These are phyloP conservation scores for Kodamaea plutei DNA, from an alignment of 1,139 yeast species.

Conservation along the genomic window DNA sequence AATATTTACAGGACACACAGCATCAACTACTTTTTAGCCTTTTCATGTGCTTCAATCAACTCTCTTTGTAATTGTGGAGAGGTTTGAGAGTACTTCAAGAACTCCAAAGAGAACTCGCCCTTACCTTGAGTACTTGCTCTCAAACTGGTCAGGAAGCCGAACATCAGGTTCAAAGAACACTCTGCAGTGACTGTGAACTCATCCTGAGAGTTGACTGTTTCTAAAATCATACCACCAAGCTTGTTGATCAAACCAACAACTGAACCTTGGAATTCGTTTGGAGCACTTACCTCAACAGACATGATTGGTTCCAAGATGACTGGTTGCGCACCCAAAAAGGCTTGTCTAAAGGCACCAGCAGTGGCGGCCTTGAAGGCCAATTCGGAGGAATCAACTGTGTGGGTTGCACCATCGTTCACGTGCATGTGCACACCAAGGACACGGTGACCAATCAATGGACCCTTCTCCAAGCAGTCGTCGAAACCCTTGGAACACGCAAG, in stretches of 20 bases:
- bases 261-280: slow-evolving; percentile 92
- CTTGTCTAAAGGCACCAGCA: slow-evolving; percentile 86
- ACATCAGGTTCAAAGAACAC: slow-evolving; percentile 91
- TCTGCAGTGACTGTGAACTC: slow-evolving; percentile 93
- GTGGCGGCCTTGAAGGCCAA: slow-evolving; percentile 93
- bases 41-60: slow-evolving; percentile 77
- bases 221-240: slow-evolving; percentile 86
- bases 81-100: slow-evolving; percentile 87
- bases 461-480: slow-evolving; percentile 92
- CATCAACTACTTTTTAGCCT: slow-evolving; percentile 18
- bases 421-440: slow-evolving; percentile 93
- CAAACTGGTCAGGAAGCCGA: slow-evolving; percentile 91
- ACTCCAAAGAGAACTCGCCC: slow-evolving; percentile 95
- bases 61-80: slow-evolving; percentile 88
- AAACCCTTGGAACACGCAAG: slow-evolving; percentile 95
- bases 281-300: slow-evolving; percentile 91
- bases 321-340: slow-evolving; percentile 79
- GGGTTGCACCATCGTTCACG: slow-evolving; percentile 95
- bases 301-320: slow-evolving; percentile 93
- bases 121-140: slow-evolving; percentile 99
- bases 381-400: slow-evolving; percentile 95
- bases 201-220: slow-evolving; percentile 90
- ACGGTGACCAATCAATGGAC: slow-evolving; percentile 92
- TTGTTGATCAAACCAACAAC: slow-evolving; percentile 91
- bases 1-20: no score